phyloP scores from a whole-genome alignment of 192 early-diverging fungal species.

The Backusella tarrabulga region DNA sequence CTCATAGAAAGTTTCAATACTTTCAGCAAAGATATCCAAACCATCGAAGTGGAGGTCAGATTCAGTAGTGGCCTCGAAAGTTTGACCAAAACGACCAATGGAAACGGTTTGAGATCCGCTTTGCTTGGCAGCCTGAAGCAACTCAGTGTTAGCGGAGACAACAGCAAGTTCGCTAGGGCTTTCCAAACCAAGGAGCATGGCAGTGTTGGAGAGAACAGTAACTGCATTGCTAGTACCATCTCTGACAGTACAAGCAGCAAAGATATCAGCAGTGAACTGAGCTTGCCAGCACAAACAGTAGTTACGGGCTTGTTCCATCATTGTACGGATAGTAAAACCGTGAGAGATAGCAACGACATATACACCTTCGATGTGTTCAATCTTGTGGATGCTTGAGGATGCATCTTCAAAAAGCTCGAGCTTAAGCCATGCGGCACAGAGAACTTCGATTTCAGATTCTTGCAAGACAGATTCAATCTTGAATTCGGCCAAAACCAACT shows the following conservation, averaged over 20 bases:
- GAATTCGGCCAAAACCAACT: background rate
- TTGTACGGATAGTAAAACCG: slow-evolving; percentile 20
- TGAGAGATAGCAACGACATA: slow-evolving; percentile 27
- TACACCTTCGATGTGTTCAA: slow-evolving; percentile 16
- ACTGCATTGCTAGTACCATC: slow-evolving; percentile 9
- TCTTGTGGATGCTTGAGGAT: slow-evolving; percentile 13
- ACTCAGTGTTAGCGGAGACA: slow-evolving; percentile 12
- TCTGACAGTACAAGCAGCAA: slow-evolving; percentile 10
- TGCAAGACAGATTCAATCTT: slow-evolving; percentile 9
- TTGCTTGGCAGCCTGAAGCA: slow-evolving; percentile 13
- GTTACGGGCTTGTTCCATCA: slow-evolving; percentile 22
- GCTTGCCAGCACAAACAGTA: slow-evolving; percentile 23
- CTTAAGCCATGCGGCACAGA: slow-evolving; percentile 14
- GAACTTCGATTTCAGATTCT: slow-evolving; percentile 2
- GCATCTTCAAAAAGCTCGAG: slow-evolving; percentile 24
- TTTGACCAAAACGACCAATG: slow-evolving; percentile 6
- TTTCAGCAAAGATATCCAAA: slow-evolving; percentile 21
- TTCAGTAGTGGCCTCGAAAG: background rate
- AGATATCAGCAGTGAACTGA: slow-evolving; percentile 21
- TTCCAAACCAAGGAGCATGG: slow-evolving; percentile 13
- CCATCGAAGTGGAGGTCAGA: slow-evolving; percentile 7
- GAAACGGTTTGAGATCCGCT: slow-evolving; percentile 13
- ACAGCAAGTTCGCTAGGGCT: slow-evolving; percentile 14
- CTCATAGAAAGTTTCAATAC: slow-evolving; percentile 16
- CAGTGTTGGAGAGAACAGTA: slow-evolving; percentile 14